Evolutionary conservation across 78 protist genomes (phyloP).

Genomic region (Dictyostelium brefeldianum): DNA sequence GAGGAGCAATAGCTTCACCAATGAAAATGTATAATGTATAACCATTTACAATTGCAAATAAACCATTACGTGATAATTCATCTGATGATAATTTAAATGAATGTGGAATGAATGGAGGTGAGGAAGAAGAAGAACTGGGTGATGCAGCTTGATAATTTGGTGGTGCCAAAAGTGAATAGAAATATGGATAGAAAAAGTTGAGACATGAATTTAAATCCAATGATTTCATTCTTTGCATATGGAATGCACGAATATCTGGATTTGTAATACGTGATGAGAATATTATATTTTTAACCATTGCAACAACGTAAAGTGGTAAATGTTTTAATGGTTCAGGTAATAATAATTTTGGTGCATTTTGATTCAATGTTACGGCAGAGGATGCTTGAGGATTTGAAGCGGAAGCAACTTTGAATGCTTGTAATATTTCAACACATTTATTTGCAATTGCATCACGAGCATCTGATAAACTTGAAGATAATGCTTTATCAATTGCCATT

Average conservation of each 20-base stretch:
- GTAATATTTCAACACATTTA: constrained; percentile 72
- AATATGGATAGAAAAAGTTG: constrained; percentile 79
- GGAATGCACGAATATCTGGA: constrained; percentile 73
- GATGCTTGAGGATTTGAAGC: neutral
- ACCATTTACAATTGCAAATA: constrained; percentile 54
- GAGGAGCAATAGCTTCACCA: constrained; percentile 52
- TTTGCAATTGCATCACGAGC: constrained; percentile 84
- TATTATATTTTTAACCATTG: constrained; percentile 75
- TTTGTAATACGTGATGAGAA: constrained; percentile 13
- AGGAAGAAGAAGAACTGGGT: neutral
- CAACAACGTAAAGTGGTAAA: constrained; percentile 82
- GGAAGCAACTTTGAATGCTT: constrained; percentile 45
- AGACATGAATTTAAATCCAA: constrained; percentile 49
- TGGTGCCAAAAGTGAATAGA: constrained; percentile 22
- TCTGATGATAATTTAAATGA: constrained; percentile 38
- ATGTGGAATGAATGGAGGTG: constrained; percentile 25
- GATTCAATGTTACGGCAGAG: constrained; percentile 16
- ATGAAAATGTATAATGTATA: constrained; percentile 41
- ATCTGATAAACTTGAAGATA: constrained; percentile 39
- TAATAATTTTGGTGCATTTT: constrained; percentile 65
- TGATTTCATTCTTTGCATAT: constrained; percentile 62
- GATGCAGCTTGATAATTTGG: constrained; percentile 8
- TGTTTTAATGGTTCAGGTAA: constrained; percentile 84
- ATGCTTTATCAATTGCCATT: constrained; percentile 88
- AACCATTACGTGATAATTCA: constrained; percentile 47